phyloP scores from a whole-genome alignment of 768 basidiomycete species.

The Russula earlei region DNA sequence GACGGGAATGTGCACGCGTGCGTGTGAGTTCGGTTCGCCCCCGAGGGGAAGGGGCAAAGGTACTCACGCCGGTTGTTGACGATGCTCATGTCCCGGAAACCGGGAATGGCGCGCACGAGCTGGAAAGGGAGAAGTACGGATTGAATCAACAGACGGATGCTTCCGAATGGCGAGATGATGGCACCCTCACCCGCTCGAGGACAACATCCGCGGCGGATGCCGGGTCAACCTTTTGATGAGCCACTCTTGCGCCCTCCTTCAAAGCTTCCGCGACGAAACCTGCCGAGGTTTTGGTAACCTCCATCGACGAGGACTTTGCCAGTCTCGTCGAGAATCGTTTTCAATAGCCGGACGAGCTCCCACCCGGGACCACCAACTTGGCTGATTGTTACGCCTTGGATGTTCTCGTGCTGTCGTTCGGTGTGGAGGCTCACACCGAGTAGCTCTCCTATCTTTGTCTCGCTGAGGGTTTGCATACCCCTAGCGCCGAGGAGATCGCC shows the following conservation, averaged over 20 bases:
- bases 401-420: conserved; percentile 58
- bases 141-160: conserved; percentile 3
- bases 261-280: conserved; percentile 65
- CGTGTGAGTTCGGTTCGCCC: neutral
- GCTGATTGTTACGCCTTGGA: conserved; percentile 65
- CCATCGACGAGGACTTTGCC: conserved; percentile 49
- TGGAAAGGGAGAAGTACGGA: conserved; percentile 29
- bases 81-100: conserved; percentile 67
- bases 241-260: conserved; percentile 38
- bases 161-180: neutral
- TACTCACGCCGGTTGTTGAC: conserved; percentile 55
- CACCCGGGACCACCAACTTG: conserved; percentile 67
- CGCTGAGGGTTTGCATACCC: conserved; percentile 49
- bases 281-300: conserved; percentile 64
- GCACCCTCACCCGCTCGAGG: conserved; percentile 47
- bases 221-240: conserved; percentile 24
- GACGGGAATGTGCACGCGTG: neutral
- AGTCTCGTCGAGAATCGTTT: conserved; percentile 57
- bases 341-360: conserved; percentile 62
- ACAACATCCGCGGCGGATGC: conserved; percentile 44
- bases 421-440: conserved; percentile 61
- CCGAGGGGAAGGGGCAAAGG: neutral
- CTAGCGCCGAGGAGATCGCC: conserved; percentile 53
- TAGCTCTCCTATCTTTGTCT: conserved; percentile 57
- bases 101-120: conserved; percentile 71